Evolutionary conservation across 2,329 filamentous ascomycete genomes (phyloP).

Genomic region (Setomelanomma holmii): DNA sequence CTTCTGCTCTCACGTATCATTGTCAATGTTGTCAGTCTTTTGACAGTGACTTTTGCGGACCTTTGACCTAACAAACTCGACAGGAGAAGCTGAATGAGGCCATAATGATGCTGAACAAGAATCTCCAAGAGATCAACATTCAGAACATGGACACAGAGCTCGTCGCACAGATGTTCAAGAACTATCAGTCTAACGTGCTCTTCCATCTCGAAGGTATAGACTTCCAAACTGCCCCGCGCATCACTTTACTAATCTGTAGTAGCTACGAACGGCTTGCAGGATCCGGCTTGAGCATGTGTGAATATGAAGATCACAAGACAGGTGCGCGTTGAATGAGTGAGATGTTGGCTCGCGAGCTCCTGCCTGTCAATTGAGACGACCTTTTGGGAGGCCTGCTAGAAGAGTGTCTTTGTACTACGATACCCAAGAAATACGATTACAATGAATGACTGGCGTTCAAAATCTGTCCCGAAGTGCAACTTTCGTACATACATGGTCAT

Average conservation of each 20-base stretch:
- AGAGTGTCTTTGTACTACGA: neutral
- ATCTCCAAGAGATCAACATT: constrained; percentile 93
- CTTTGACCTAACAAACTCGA: constrained; percentile 8
- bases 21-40: constrained; percentile 85
- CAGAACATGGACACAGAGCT: constrained; percentile 99
- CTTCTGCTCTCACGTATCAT: constrained; percentile 93
- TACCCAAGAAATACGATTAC: constrained; percentile 2
- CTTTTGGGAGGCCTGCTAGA: neutral
- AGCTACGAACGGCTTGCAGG: constrained; percentile 86
- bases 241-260: too few species aligned
- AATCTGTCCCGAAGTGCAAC: neutral
- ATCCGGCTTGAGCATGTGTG: constrained; percentile 65
- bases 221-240: too few species aligned
- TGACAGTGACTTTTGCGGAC: neutral
- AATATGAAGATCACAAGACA: too few species aligned
- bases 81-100: constrained; percentile 98
- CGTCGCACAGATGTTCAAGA: constrained; percentile 99
- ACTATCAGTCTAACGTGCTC: constrained; percentile 96
- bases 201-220: constrained; percentile 91
- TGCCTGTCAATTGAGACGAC: neutral
- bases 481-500: neutral
- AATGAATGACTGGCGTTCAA: neutral
- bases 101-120: constrained; percentile 90
- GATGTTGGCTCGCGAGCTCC: too few species aligned
- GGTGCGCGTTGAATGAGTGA: too few species aligned